Evolutionary conservation across 1,139 yeast genomes (phyloP).

Genomic region (Pichia sp.): DNA sequence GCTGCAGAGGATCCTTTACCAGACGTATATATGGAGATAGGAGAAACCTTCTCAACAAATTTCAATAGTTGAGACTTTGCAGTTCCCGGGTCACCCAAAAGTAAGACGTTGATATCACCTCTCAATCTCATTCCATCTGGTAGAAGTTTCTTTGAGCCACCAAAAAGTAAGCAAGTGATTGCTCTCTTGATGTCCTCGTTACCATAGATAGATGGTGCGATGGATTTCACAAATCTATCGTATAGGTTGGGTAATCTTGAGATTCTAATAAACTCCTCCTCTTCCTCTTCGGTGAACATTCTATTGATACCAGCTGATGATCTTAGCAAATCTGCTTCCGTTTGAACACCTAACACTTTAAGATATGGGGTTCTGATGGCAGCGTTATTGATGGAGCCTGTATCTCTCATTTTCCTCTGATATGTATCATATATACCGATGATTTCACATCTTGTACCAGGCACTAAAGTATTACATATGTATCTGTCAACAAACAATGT

Average conservation of each 20-base stretch:
- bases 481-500: constrained; percentile 84
- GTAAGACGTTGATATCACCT: constrained; percentile 91
- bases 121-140: constrained; percentile 97
- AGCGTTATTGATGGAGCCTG: constrained; percentile 42
- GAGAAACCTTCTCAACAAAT: constrained; percentile 91
- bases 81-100: constrained; percentile 98
- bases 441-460: constrained; percentile 90
- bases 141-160: constrained; percentile 85
- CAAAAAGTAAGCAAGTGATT: constrained; percentile 84
- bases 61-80: constrained; percentile 94
- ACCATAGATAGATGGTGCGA: constrained; percentile 97
- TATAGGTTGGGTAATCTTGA: constrained; percentile 81
- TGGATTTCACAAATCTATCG: constrained; percentile 77
- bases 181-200: constrained; percentile 89
- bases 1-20: constrained; percentile 99
- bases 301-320: constrained; percentile 48
- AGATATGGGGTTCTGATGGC: constrained; percentile 93
- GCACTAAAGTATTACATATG: constrained; percentile 83
- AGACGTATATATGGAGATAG: constrained; percentile 92
- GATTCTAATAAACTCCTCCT: constrained; percentile 76
- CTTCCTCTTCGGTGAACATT: constrained; percentile 86
- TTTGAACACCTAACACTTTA: constrained; percentile 77
- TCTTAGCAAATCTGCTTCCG: constrained; percentile 43
- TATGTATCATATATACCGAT: constrained; percentile 90
- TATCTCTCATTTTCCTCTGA: constrained; percentile 54